A percentile compares a stretch with the other conserved stretches of the same genome.
phyloP scores from a whole-genome alignment of 2,329 filamentous ascomycete genomes.

The Sordariomycetes sp. region DNA sequence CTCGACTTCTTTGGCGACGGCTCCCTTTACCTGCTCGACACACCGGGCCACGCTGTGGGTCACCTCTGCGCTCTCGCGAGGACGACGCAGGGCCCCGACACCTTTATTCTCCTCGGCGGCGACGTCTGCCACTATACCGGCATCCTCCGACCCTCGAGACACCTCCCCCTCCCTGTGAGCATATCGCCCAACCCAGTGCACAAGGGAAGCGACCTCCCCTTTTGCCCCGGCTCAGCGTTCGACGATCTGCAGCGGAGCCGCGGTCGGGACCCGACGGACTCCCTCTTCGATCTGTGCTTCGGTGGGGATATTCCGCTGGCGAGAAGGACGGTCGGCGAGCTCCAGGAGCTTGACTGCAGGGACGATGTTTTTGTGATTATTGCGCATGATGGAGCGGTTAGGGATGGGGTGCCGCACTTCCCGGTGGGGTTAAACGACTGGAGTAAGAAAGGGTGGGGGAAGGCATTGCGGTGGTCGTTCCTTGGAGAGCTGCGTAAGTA shows the following conservation, averaged over 20 bases:
- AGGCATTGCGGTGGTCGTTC: slow-evolving; percentile 11
- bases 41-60: slow-evolving; percentile 26
- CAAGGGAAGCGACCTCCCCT: not conserved
- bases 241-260: slow-evolving; percentile 12
- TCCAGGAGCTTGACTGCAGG: slow-evolving; percentile 12
- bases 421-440: slow-evolving; percentile 13
- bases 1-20: slow-evolving; percentile 31
- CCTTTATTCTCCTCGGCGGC: slow-evolving; percentile 29
- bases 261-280: slow-evolving; percentile 10
- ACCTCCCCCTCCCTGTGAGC: slow-evolving; percentile 19
- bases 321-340: slow-evolving; percentile 4
- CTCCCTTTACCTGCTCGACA: slow-evolving; percentile 28
- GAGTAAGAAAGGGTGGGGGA: slow-evolving; percentile 12
- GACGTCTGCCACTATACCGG: slow-evolving; percentile 30
- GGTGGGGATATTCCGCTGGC: slow-evolving; percentile 12
- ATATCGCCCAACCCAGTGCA: slow-evolving; percentile 14
- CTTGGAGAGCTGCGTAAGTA: slow-evolving; percentile 11
- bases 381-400: slow-evolving; percentile 13
- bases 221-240: slow-evolving; percentile 12
- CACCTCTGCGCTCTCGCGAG: slow-evolving; percentile 30
- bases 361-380: slow-evolving; percentile 13
- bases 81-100: slow-evolving; percentile 17
- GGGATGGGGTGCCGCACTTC: slow-evolving; percentile 11
- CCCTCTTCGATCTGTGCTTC: slow-evolving; percentile 13
- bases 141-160: slow-evolving; percentile 21